Evolutionary conservation across 2,329 filamentous ascomycete species (phyloP).

Genomic region (Chaetomium strumarium): DNA sequence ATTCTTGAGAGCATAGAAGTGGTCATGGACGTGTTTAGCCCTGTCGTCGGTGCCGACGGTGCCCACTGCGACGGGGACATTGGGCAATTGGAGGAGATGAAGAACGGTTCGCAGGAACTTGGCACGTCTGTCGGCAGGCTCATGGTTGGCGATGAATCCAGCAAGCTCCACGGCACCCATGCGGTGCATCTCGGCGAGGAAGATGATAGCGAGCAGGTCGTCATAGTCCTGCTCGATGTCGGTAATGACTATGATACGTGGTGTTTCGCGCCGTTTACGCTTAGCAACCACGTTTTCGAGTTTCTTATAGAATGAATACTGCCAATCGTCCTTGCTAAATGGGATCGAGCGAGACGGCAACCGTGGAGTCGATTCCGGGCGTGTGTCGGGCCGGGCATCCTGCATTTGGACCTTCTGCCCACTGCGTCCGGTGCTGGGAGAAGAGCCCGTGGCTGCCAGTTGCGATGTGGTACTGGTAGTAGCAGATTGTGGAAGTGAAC

Average conservation of each 20-base stretch:
- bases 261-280: conserved; percentile 5
- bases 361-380: too few relatives aligned
- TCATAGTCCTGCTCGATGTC: conserved; percentile 21
- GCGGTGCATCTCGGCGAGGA: conserved; percentile 19
- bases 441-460: too few relatives aligned
- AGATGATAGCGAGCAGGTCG: conserved; percentile 18
- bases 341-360: too few relatives aligned
- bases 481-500: too few relatives aligned
- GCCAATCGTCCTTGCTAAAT: too few relatives aligned
- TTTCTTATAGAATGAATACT: not conserved
- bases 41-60: not conserved
- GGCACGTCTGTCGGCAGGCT: conserved; percentile 8
- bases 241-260: conserved; percentile 15
- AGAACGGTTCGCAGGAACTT: conserved; percentile 14
- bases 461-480: too few relatives aligned
- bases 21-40: not conserved
- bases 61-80: conserved; percentile 12
- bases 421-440: too few relatives aligned
- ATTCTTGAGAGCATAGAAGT: conserved; percentile 17
- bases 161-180: conserved; percentile 16
- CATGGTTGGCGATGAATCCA: conserved; percentile 17
- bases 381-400: too few relatives aligned
- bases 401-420: too few relatives aligned
- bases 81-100: conserved; percentile 1
- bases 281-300: conserved; percentile 3